Evolutionary conservation across 257 asterid species (phyloP).

Genomic region (Orobanche coerulescens): DNA sequence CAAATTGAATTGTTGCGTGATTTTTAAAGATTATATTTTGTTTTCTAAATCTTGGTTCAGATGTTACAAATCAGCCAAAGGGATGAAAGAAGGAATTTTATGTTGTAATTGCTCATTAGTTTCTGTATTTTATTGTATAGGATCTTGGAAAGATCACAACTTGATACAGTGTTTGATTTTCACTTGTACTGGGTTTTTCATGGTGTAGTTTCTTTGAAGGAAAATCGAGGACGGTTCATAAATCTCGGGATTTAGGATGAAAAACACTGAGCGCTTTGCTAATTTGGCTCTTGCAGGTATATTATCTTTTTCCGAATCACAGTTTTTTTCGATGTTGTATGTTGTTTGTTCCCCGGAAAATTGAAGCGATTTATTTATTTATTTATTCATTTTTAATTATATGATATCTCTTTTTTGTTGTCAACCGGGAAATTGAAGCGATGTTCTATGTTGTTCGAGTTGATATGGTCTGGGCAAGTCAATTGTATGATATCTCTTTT

Average conservation of each 20-base stretch:
- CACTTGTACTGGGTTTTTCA: background rate
- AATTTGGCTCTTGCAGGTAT: slow-evolving; percentile 58
- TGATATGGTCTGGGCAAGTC: background rate
- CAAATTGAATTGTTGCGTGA: slow-evolving; percentile 17
- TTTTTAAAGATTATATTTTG: slow-evolving; percentile 2
- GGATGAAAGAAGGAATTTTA: background rate
- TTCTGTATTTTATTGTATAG: background rate
- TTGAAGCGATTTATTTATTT: background rate
- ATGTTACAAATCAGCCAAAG: background rate
- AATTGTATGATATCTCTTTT: background rate
- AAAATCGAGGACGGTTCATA: slow-evolving; percentile 17
- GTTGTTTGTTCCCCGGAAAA: background rate
- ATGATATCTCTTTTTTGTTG: too few relatives aligned
- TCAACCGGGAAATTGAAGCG: too few relatives aligned
- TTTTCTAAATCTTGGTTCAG: background rate
- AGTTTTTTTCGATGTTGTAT: background rate
- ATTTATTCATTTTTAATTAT: background rate
- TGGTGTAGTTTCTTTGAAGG: slow-evolving; percentile 21
- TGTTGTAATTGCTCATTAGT: background rate
- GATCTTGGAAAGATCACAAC: slow-evolving; percentile 19
- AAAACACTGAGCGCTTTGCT: slow-evolving; percentile 46
- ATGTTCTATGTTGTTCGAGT: too few relatives aligned
- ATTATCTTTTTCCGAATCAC: background rate
- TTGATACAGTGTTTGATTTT: slow-evolving; percentile 12
- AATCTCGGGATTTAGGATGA: slow-evolving; percentile 31